Evolutionary conservation across 805 yeast species (phyloP), one percentile per base, ranked within the genome.

Genomic region (Candida methanosorbosa): DNA sequence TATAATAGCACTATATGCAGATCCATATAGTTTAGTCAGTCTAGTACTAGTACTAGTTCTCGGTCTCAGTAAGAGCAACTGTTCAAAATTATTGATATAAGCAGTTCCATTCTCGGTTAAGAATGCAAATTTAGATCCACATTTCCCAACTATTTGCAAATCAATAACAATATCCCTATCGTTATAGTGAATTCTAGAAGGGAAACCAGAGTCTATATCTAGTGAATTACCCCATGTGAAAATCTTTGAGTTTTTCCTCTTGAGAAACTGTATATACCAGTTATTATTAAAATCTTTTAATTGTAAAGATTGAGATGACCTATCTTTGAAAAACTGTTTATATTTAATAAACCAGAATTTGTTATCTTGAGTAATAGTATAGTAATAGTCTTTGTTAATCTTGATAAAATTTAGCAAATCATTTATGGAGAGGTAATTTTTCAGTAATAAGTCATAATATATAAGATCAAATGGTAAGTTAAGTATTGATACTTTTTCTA

Each of bases 61-160:
- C n/a, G n/a, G n/a, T n/a, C n/a, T n/a, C n/a, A n/a, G n/a, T n/a
- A n/a, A n/a, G n/a, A n/a, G n/a, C n/a, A n/a, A n/a, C n/a, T n/a
- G n/a, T n/a, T n/a, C n/a, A n/a, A n/a, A n/a, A n/a, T n/a, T n/a
- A n/a, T n/a, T n/a, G 23, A 30, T 36, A 32, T 29, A 41, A 3
- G 33, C 38, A 8, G 32, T 33, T n/a, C 44, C 44, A n/a, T 19
- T 5, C 30, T 41, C 44, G 16, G 41, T 34, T 5, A 38, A 18
- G 11, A 41, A 22, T n/a, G 44, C 40, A 16, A 41, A 30, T 8
- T 36, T 23, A 13, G 38, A 39, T 14, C 44, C 44, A 27, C 38
- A 32, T 27, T 34, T 33, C 13, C 44, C 44, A 15, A 22, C 32
- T 4, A 34, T 34, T 12, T 24, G 14, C 11, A 31, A 33, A 33